Evolutionary conservation across 192 early-diverging fungal species (phyloP).

Genomic region (Backusella tuberculispora): DNA sequence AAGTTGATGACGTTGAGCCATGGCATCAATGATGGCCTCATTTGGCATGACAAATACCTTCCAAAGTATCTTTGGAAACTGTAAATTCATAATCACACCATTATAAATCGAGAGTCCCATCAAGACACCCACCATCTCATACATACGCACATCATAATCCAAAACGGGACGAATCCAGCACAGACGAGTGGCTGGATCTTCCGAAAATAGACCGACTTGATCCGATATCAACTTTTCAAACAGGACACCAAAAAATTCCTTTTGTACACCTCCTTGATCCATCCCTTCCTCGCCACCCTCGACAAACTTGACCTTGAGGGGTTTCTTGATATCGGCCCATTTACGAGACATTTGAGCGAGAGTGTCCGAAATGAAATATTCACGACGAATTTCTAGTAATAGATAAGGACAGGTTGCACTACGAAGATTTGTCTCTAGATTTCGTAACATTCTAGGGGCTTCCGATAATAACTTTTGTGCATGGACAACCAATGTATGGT

Average conservation of each 20-base stretch:
- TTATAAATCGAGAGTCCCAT: constrained; percentile 93
- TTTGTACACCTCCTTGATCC: constrained; percentile 96
- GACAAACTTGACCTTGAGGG: constrained; percentile 84
- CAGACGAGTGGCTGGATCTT: constrained; percentile 61
- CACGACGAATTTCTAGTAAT: constrained; percentile 76
- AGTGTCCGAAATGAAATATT: constrained; percentile 73
- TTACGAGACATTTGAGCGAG: constrained; percentile 73
- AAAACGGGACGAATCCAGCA: constrained; percentile 76
- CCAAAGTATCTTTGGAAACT: constrained; percentile 78
- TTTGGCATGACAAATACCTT: constrained; percentile 46
- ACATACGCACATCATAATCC: constrained; percentile 40
- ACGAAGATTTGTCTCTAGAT: constrained; percentile 62
- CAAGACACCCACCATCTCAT: constrained; percentile 88
- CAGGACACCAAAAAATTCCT: constrained; percentile 90
- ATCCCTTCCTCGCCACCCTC: constrained; percentile 90
- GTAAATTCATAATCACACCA: constrained; percentile 74
- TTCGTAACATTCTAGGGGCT: constrained; percentile 42
- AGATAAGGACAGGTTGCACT: constrained; percentile 75
- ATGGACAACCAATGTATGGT: constrained; percentile 78
- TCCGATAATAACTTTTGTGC: constrained; percentile 72
- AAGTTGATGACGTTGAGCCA: background rate
- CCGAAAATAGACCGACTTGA: constrained; percentile 74
- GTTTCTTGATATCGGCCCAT: constrained; percentile 72
- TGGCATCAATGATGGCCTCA: constrained; percentile 1
- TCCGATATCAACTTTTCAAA: constrained; percentile 74